Conservation (phyloP, 2,329 filamentous ascomycete genomes). For the Coniosporium tulheliwenetii region DNA sequence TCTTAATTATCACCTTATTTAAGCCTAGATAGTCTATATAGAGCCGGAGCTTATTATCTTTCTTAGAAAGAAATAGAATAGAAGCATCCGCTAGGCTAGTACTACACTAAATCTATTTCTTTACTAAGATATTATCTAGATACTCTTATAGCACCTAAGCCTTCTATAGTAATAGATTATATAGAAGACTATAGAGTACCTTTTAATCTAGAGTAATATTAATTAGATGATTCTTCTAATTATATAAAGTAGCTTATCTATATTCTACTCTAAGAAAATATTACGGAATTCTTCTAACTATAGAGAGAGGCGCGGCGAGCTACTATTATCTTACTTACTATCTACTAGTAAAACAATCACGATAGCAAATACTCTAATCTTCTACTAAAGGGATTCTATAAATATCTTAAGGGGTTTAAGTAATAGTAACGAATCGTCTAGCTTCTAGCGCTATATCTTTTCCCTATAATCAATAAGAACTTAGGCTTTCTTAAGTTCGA, state of each 20-base stretch:
- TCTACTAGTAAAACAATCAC: too few species aligned
- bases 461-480: too few species aligned
- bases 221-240: background rate
- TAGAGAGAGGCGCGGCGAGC: too few species aligned
- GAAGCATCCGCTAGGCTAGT: background rate
- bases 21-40: constrained; percentile 13
- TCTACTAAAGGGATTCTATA: too few species aligned
- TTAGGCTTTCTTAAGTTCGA: too few species aligned
- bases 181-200: constrained; percentile 1
- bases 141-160: background rate
- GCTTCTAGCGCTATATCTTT: too few species aligned
- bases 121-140: background rate
- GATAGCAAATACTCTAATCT: too few species aligned
- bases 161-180: background rate
- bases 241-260: background rate
- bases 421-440: too few species aligned
- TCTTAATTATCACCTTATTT: constrained; percentile 14
- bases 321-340: too few species aligned
- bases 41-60: constrained; percentile 5
- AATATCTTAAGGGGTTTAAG: too few species aligned
- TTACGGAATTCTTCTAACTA: too few species aligned
- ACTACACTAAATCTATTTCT: background rate
- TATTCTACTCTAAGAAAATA: background rate
- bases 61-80: background rate
- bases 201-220: background rate